These are phyloP conservation scores for Chaetomiaceae sp. DNA, from an alignment of 2,329 filamentous ascomycete genomes.

Conservation along the genomic window DNA sequence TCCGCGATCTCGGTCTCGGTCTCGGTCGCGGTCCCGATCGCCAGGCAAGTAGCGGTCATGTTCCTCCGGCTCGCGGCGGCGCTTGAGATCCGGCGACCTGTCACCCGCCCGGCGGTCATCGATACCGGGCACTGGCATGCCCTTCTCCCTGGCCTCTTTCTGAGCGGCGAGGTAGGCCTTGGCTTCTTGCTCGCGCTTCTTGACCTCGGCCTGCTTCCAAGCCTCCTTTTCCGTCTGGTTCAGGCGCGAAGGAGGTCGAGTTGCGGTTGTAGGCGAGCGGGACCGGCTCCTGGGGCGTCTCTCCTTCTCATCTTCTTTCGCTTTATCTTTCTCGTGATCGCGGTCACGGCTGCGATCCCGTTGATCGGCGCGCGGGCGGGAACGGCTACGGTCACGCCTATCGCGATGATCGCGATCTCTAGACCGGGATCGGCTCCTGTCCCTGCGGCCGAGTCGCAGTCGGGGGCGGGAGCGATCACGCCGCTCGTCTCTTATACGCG, in stretches of 20 bases:
- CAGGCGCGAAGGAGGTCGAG: slow-evolving; percentile 37
- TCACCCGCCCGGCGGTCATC: slow-evolving; percentile 46
- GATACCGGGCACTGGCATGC: slow-evolving; percentile 54
- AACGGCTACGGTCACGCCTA: slow-evolving; percentile 27
- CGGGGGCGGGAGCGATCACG: slow-evolving; percentile 31
- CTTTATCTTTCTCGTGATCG: slow-evolving; percentile 15
- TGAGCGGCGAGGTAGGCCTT: slow-evolving; percentile 61
- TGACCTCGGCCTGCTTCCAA: slow-evolving; percentile 59
- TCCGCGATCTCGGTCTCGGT: slow-evolving; percentile 15
- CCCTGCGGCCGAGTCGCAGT: slow-evolving; percentile 27
- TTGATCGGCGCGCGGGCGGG: slow-evolving; percentile 8
- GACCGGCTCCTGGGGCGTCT: slow-evolving; percentile 41
- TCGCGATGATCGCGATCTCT: slow-evolving; percentile 28
- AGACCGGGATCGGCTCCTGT: slow-evolving; percentile 37
- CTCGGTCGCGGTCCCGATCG: slow-evolving; percentile 23
- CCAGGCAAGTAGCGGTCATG: slow-evolving; percentile 13
- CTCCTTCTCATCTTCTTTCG: slow-evolving; percentile 19
- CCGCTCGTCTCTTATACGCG: slow-evolving; percentile 27
- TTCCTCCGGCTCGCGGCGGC: slow-evolving; percentile 11
- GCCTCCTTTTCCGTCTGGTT: slow-evolving; percentile 49
- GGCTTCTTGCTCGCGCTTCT: slow-evolving; percentile 59
- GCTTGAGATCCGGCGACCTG: slow-evolving; percentile 9
- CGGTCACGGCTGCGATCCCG: slow-evolving; percentile 16
- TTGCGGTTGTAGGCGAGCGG: slow-evolving; percentile 32
- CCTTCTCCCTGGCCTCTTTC: slow-evolving; percentile 56